Base-by-base conservation (phyloP, 2,329 filamentous ascomycete species). In the Juglanconis oblonga region DNA sequence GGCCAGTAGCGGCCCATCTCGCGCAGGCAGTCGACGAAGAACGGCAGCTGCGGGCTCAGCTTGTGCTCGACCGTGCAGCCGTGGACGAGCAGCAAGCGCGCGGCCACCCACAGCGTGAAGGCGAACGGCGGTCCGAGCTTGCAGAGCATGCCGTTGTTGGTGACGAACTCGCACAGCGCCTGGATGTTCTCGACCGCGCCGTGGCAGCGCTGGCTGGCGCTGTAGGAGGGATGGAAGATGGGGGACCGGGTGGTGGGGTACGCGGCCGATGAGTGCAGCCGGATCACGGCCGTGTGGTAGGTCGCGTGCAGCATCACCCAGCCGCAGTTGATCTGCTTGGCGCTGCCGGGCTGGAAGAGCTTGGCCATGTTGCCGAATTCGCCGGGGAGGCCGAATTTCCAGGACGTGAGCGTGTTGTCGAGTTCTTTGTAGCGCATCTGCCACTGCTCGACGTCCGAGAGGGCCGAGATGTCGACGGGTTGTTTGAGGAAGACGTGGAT, bases 231-330 rank as follows among this genome's bases (percentile, higher is more conserved):
- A 0, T 90, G 93, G 76, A 97, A 97, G 55, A 96, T 93, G 11
- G 89, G 88, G 1, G 91, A 96, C 36, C 91, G 84, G 3, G 91
- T 95, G 4, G 92, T 96, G 3, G 93, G 93, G 72, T 97, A 97
- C 2, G 92, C 93, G 5, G 93, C 92, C 1, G 92, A 96, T 0
- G 92, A 97, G 76, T 97, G 92, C 31, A 97, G 81, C 40, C 93
- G 87, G 67, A 97, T 96, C 8, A 96, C 87, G 50, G 92, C 90
- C 0, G 92, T 96, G 73, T 96, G 91, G 69, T 93, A 96, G 0
- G 92, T 92, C 4, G 91, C 89, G 71, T 97, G 93, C 35, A 97
- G 80, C 88, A 96, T 96, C 54, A 97, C 87, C 89, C 92, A 92
- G 55, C 88, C 89, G 71, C 90, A 92, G 69, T 90, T 92, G 52